A percentile compares a stretch with the other conserved stretches of the same genome.
These are phyloP conservation scores for Globisporangium mamillatum DNA, from an alignment of 352 stramenopile genomes.

Conservation along the genomic window DNA sequence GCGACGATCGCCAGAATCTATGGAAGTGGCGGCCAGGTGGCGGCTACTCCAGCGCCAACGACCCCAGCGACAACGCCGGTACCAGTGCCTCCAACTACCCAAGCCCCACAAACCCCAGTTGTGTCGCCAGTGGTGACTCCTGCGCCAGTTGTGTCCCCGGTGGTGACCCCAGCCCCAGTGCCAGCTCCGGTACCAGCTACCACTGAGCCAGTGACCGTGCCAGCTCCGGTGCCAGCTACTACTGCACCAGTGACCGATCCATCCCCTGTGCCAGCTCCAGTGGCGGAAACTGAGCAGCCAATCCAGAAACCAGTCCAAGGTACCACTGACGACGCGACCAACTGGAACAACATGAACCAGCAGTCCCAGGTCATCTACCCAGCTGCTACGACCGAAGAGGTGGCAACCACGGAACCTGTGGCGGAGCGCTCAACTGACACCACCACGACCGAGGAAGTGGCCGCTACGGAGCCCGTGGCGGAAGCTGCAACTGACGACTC, in stretches of 20 bases:
- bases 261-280: not conserved
- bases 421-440: not conserved
- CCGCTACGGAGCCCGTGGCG: not conserved
- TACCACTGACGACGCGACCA: not conserved
- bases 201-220: not conserved
- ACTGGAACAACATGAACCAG: conserved; percentile 20
- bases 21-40: conserved; percentile 8
- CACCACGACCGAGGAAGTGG: not conserved
- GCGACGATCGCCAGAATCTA: conserved; percentile 24
- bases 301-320: conserved; percentile 6
- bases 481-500: not conserved
- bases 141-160: not conserved
- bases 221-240: conserved; percentile 1
- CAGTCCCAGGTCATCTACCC: conserved; percentile 3
- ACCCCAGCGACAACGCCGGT: not conserved
- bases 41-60: conserved; percentile 1
- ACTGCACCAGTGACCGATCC: not conserved
- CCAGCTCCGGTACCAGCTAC: not conserved
- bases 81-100: conserved; percentile 3
- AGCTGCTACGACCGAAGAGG: not conserved
- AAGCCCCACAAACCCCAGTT: not conserved
- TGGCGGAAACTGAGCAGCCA: conserved; percentile 3
- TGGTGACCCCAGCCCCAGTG: not conserved
- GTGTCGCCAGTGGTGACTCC: not conserved
- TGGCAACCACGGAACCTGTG: too few relatives aligned